These are phyloP conservation scores for Beauveria caledonica DNA, from an alignment of 2,329 filamentous ascomycete species.

Conservation along the genomic window DNA sequence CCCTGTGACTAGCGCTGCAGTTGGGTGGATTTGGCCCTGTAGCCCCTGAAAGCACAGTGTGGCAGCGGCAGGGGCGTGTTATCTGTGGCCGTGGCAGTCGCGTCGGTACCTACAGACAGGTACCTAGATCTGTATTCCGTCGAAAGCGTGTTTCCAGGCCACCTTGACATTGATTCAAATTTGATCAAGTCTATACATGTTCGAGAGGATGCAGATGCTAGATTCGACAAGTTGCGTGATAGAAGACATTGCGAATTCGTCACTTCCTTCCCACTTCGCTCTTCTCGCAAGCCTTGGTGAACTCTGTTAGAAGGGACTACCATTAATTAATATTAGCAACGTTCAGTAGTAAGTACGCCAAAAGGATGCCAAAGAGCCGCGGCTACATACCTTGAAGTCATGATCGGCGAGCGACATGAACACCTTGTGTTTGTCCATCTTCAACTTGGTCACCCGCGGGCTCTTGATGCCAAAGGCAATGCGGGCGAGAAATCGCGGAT, in stretches of 20 bases:
- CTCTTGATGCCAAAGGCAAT: constrained; percentile 56
- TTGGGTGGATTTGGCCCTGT: too few species aligned
- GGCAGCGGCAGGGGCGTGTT: too few species aligned
- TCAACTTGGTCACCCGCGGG: constrained; percentile 42
- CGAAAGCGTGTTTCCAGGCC: too few species aligned
- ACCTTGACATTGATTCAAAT: too few species aligned
- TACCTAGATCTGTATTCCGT: too few species aligned
- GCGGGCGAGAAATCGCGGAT: constrained; percentile 49
- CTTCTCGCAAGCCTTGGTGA: neutral
- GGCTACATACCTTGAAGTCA: constrained; percentile 24
- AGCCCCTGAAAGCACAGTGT: too few species aligned
- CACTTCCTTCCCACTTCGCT: neutral
- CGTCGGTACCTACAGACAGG: too few species aligned
- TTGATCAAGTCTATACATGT: neutral
- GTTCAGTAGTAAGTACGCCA: neutral
- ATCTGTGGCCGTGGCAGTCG: too few species aligned
- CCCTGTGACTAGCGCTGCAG: too few species aligned
- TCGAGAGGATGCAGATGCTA: neutral
- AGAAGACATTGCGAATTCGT: neutral
- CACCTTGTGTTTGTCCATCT: constrained; percentile 33
- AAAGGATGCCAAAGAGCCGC: constrained; percentile 17
- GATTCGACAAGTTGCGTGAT: neutral
- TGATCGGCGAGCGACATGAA: constrained; percentile 49
- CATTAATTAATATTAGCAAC: neutral
- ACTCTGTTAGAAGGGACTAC: neutral